Evolutionary conservation across 1,284 basidiomycete species (phyloP).

Genomic region (Peniophora sp.): DNA sequence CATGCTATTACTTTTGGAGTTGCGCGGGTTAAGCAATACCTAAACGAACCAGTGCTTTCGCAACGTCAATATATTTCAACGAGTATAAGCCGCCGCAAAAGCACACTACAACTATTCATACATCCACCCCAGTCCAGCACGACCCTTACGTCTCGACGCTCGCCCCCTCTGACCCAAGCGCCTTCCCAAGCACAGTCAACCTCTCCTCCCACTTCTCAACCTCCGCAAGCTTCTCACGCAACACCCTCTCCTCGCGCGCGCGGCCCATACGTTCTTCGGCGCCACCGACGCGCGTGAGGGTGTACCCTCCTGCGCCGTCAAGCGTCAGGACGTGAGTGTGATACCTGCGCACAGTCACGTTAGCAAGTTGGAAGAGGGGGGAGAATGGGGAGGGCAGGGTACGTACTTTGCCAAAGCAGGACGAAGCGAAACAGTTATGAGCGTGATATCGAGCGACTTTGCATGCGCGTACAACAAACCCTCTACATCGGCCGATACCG

Average conservation of each 20-base stretch:
- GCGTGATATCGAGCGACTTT: constrained; percentile 86
- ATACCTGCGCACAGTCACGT: constrained; percentile 76
- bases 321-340: constrained; percentile 78
- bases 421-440: constrained; percentile 87
- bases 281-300: constrained; percentile 61
- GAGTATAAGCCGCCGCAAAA: too few species aligned
- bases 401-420: constrained; percentile 19
- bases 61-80: too few species aligned
- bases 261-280: constrained; percentile 67
- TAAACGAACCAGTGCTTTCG: too few species aligned
- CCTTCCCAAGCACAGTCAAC: constrained; percentile 46
- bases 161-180: constrained; percentile 33
- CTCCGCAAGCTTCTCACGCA: constrained; percentile 62
- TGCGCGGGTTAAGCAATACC: too few species aligned
- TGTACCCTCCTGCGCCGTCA: constrained; percentile 60
- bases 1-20: too few species aligned
- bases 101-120: too few species aligned
- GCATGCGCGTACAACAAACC: constrained; percentile 94
- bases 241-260: constrained; percentile 58
- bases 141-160: constrained; percentile 16
- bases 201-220: constrained; percentile 61
- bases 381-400: not conserved
- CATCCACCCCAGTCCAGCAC: not conserved
- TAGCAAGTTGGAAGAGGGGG: constrained; percentile 17
- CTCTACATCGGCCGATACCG: constrained; percentile 95